Evolutionary conservation across 345 rosid species (phyloP).

Genomic region (Sisymbrium altissimum): DNA sequence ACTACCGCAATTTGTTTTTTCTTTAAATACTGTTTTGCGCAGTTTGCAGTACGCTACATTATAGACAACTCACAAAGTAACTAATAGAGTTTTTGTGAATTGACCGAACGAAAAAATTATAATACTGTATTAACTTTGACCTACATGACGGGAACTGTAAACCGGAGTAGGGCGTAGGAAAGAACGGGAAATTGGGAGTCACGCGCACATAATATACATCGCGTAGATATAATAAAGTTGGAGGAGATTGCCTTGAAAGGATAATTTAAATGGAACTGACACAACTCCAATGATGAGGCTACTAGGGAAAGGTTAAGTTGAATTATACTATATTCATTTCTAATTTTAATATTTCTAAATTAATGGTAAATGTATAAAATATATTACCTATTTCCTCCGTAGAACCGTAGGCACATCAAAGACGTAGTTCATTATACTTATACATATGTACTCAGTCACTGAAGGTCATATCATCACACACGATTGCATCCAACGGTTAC

Average conservation of each 20-base stretch:
- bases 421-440: background rate
- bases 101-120: background rate
- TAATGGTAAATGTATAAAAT: background rate
- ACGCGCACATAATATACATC: constrained; percentile 14
- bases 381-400: background rate
- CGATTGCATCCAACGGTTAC: background rate
- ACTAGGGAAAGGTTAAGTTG: background rate
- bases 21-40: background rate
- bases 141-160: background rate
- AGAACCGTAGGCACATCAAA: background rate
- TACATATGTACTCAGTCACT: background rate
- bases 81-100: background rate
- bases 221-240: background rate
- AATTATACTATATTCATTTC: background rate
- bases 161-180: background rate
- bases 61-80: background rate
- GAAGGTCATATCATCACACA: background rate
- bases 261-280: constrained; percentile 27
- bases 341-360: background rate
- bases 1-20: background rate
- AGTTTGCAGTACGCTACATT: constrained; percentile 20
- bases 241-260: constrained; percentile 22
- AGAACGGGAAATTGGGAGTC: background rate
- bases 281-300: constrained; percentile 27
- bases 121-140: constrained; percentile 20